These are phyloP conservation scores for Venturiaceae sp. DNA, from an alignment of 2,329 filamentous ascomycete species.

Conservation along the genomic window DNA sequence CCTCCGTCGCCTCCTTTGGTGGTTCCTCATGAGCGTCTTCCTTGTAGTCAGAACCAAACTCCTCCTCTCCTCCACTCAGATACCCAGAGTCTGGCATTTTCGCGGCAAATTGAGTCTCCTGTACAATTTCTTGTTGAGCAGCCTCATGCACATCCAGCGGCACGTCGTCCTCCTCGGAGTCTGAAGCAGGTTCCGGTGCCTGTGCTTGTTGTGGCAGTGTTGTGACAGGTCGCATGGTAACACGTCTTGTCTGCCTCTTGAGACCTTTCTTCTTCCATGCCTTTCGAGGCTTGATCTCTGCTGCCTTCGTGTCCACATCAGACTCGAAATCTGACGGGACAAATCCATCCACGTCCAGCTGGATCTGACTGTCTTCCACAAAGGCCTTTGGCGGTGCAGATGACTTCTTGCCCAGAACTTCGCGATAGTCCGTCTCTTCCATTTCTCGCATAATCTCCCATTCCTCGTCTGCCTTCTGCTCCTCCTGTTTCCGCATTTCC, in stretches of 20 bases:
- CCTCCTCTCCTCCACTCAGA: background rate
- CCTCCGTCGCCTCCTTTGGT: background rate
- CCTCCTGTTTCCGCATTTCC: constrained; percentile 58
- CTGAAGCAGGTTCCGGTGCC: constrained; percentile 9
- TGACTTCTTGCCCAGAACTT: constrained; percentile 14
- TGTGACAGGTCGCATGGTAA: constrained; percentile 40
- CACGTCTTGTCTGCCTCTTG: constrained; percentile 64
- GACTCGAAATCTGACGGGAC: constrained; percentile 53
- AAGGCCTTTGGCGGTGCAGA: constrained; percentile 18
- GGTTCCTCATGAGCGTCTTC: background rate
- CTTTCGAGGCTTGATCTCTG: constrained; percentile 41
- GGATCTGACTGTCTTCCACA: constrained; percentile 37
- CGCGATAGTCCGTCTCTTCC: constrained; percentile 37
- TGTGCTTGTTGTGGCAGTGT: constrained; percentile 12
- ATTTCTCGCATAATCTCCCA: constrained; percentile 64
- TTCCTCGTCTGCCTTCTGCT: constrained; percentile 57
- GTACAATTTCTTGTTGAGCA: background rate
- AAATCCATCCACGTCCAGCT: constrained; percentile 33
- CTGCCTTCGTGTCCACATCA: constrained; percentile 27
- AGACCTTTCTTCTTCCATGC: constrained; percentile 76
- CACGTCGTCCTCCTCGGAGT: background rate
- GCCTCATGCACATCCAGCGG: background rate
- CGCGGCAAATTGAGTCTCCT: background rate
- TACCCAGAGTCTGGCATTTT: background rate
- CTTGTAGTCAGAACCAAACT: background rate